These are phyloP conservation scores for Geranomyces variabilis DNA, from an alignment of 192 early-diverging fungal genomes.

Conservation along the genomic window DNA sequence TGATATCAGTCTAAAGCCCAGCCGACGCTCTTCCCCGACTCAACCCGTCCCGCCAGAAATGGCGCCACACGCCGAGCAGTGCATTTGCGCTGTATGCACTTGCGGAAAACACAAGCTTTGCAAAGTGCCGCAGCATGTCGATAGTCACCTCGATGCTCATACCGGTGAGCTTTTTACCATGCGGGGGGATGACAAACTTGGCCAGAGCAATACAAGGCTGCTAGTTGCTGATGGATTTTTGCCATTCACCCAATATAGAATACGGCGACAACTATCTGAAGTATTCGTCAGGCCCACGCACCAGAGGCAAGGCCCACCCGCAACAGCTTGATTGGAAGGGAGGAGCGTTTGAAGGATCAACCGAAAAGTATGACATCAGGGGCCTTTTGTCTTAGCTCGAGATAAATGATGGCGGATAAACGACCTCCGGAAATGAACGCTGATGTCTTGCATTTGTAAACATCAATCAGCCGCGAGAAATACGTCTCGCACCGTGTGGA, in stretches of 20 bases:
- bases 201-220: neutral
- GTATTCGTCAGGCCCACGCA: constrained; percentile 30
- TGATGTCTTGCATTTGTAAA: too few relatives aligned
- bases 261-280: constrained; percentile 51
- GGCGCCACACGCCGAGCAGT: constrained; percentile 20
- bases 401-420: too few relatives aligned
- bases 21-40: too few relatives aligned
- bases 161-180: constrained; percentile 32
- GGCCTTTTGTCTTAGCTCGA: neutral
- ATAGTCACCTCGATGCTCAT: constrained; percentile 36
- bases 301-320: constrained; percentile 41
- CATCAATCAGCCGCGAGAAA: constrained; percentile 55
- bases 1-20: too few relatives aligned
- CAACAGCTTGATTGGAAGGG: constrained; percentile 48
- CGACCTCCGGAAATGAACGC: too few relatives aligned
- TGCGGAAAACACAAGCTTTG: constrained; percentile 48
- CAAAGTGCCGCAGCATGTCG: constrained; percentile 29
- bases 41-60: too few relatives aligned
- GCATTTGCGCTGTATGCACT: constrained; percentile 42
- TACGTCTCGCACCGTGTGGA: constrained; percentile 40
- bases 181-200: neutral
- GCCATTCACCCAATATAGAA: too few relatives aligned
- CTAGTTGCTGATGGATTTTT: too few relatives aligned
- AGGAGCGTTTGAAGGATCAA: constrained; percentile 46
- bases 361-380: constrained; percentile 52